These are phyloP conservation scores for Pseudonectria buxi DNA, from an alignment of 2,329 filamentous ascomycete genomes.

Conservation along the genomic window DNA sequence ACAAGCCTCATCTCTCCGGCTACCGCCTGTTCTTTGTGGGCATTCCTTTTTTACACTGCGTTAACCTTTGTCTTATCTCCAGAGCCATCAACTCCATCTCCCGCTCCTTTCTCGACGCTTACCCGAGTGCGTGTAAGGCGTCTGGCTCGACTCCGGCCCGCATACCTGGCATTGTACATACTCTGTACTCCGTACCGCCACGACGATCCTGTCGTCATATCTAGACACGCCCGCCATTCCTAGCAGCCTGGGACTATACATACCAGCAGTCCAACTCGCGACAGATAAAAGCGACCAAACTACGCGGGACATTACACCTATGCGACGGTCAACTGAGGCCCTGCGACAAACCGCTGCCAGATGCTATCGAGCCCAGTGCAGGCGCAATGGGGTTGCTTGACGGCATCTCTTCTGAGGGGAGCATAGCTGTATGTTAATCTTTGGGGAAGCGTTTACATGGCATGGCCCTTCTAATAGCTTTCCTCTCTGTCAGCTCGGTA, in stretches of 20 bases:
- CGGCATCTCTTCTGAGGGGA: slow-evolving; percentile 71
- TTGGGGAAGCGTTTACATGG: neutral
- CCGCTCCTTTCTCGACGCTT: no score
- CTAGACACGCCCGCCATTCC: no score
- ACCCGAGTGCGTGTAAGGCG: no score
- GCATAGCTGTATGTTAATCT: slow-evolving; percentile 57
- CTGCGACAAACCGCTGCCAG: slow-evolving; percentile 29
- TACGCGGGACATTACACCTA: slow-evolving; percentile 11
- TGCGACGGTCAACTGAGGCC: slow-evolving; percentile 16
- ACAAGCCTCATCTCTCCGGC: neutral
- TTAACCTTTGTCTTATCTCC: no score
- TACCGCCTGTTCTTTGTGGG: neutral
- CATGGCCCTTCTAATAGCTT: slow-evolving; percentile 13
- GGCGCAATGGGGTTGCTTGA: slow-evolving; percentile 63
- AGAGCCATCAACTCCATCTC: no score
- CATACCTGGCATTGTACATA: no score
- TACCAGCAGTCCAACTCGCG: no score
- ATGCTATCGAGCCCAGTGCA: slow-evolving; percentile 38
- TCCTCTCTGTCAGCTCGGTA: slow-evolving; percentile 60
- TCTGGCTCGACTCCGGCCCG: no score
- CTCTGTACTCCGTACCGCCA: no score
- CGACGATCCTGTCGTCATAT: no score
- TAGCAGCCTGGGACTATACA: no score
- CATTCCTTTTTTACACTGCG: no score
- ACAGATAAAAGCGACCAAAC: neutral